phyloP scores from a whole-genome alignment of 2,329 filamentous ascomycete species.

The Hypoxylon sp. region DNA sequence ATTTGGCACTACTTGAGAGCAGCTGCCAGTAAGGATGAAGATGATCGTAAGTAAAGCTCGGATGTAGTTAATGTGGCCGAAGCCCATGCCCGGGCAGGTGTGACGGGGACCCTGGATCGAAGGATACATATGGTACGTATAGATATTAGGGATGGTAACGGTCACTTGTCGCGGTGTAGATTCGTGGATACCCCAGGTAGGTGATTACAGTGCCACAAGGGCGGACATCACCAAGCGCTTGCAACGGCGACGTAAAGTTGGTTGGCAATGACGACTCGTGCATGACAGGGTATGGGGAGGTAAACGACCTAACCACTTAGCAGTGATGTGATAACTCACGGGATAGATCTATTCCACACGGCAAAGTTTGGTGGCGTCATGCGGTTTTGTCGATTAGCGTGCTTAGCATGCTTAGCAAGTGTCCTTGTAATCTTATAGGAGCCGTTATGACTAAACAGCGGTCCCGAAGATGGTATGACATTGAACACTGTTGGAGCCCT shows the following conservation, averaged over 20 bases:
- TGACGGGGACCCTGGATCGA: constrained; percentile 27
- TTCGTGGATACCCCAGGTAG: constrained; percentile 8
- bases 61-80: constrained; percentile 39
- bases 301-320: constrained; percentile 32
- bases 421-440: constrained; percentile 17
- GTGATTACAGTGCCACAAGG: constrained; percentile 30
- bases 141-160: constrained; percentile 22
- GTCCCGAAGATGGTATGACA: constrained; percentile 14
- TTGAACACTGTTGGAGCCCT: constrained; percentile 4
- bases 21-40: constrained; percentile 39
- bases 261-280: constrained; percentile 20
- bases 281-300: constrained; percentile 26
- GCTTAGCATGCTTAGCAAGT: constrained; percentile 11
- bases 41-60: constrained; percentile 40
- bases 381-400: constrained; percentile 19
- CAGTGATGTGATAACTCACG: constrained; percentile 35
- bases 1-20: constrained; percentile 21
- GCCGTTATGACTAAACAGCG: neutral
- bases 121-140: constrained; percentile 25
- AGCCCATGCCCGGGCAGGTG: constrained; percentile 35
- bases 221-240: constrained; percentile 38
- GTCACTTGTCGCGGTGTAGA: constrained; percentile 22
- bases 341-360: constrained; percentile 19
- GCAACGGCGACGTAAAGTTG: constrained; percentile 19
- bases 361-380: constrained; percentile 19